A percentile compares a stretch with the other conserved stretches of the same genome.
Evolutionary conservation across 176 grass and related monocot species (phyloP).

Genomic region (Hsuehochloa calcarea): DNA sequence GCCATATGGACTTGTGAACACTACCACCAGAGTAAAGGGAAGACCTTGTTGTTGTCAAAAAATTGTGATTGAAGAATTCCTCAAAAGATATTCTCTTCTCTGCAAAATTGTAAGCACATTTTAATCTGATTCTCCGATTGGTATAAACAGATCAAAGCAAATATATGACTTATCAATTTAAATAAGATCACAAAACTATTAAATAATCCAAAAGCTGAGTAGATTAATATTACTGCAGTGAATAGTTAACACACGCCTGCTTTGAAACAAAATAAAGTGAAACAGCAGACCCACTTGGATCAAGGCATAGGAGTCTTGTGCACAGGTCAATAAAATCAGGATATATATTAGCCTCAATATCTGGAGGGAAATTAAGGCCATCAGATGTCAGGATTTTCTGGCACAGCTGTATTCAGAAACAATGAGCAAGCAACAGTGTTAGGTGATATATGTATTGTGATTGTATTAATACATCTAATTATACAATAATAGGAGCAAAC

Average conservation of each 20-base stretch:
- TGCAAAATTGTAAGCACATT: slow-evolving; percentile 43
- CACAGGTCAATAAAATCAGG: slow-evolving; percentile 64
- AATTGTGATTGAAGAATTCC: slow-evolving; percentile 69
- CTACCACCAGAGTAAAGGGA: slow-evolving; percentile 18
- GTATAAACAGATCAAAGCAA: background rate
- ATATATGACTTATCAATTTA: background rate
- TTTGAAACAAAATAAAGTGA: slow-evolving; percentile 25
- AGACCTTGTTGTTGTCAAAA: slow-evolving; percentile 48
- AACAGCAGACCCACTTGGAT: slow-evolving; percentile 44
- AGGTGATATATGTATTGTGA: background rate
- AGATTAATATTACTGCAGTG: background rate
- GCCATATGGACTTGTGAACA: slow-evolving; percentile 28
- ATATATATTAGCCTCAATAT: slow-evolving; percentile 46
- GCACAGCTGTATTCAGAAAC: slow-evolving; percentile 41
- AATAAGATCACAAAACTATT: background rate
- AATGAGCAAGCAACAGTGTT: slow-evolving; percentile 26
- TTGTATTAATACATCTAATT: background rate
- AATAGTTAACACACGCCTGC: background rate
- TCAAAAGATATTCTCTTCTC: slow-evolving; percentile 74
- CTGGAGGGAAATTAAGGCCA: slow-evolving; percentile 60
- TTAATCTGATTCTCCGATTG: background rate
- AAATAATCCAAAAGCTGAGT: background rate
- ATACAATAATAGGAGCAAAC: slow-evolving; percentile 18
- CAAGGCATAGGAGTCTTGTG: slow-evolving; percentile 52
- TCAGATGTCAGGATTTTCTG: slow-evolving; percentile 58